These are phyloP conservation scores for Suillus clintonianus DNA, from an alignment of 768 basidiomycete species.

Conservation along the genomic window DNA sequence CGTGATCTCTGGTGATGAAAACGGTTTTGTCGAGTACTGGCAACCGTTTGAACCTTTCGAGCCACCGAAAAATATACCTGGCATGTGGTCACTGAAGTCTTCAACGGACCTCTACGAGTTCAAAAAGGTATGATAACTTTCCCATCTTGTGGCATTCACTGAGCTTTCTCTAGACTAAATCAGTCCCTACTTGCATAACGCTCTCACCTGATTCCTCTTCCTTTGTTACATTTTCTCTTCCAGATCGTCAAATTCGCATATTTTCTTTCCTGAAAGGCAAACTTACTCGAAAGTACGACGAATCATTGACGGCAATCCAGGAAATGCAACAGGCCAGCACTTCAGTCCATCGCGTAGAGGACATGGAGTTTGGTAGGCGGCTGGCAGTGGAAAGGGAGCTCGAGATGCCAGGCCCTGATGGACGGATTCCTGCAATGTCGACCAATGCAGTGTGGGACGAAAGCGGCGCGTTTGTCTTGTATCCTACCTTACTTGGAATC, in stretches of 20 bases:
- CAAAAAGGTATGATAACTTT: constrained; percentile 71
- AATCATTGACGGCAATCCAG: constrained; percentile 87
- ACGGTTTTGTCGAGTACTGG: constrained; percentile 97
- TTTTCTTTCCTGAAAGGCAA: constrained; percentile 92
- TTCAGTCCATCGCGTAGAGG: constrained; percentile 87
- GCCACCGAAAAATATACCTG: constrained; percentile 71
- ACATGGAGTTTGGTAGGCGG: constrained; percentile 99
- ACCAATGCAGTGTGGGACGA: constrained; percentile 98
- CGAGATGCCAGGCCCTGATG: constrained; percentile 78
- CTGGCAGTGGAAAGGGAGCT: constrained; percentile 90
- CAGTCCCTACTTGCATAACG: constrained; percentile 87
- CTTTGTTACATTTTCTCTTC: constrained; percentile 91
- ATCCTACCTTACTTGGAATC: constrained; percentile 91
- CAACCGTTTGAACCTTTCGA: constrained; percentile 87
- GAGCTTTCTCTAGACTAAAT: constrained; percentile 65
- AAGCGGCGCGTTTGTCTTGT: constrained; percentile 91
- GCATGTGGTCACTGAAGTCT: constrained; percentile 89
- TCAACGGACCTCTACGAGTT: constrained; percentile 96
- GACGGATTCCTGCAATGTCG: constrained; percentile 71
- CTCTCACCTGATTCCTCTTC: constrained; percentile 87
- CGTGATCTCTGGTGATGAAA: constrained; percentile 92
- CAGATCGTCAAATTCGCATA: constrained; percentile 91
- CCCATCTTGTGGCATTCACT: constrained; percentile 1
- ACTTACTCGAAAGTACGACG: constrained; percentile 91
- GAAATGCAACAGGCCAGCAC: constrained; percentile 99